A percentile compares a stretch with the other conserved stretches of the same genome.
Conservation (phyloP, 306 rosid species). For the Inga oerstediana region DNA sequence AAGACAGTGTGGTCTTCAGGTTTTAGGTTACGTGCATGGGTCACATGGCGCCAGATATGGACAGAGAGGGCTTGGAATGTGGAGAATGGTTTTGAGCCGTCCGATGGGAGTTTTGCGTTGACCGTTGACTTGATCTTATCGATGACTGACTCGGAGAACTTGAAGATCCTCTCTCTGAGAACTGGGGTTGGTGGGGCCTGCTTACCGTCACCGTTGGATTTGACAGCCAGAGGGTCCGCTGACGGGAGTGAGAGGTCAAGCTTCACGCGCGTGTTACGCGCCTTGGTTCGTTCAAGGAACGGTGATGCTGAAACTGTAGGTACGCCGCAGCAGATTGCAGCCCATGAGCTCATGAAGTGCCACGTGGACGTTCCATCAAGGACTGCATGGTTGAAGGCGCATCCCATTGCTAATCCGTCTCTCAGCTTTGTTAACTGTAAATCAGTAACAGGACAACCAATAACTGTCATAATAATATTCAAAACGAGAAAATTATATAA, state of each 20-base stretch:
- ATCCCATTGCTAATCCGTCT: conserved; percentile 89
- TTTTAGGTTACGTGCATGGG: conserved; percentile 69
- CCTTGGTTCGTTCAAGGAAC: conserved; percentile 72
- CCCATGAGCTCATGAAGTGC: conserved; percentile 97
- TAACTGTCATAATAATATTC: background rate
- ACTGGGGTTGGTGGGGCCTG: conserved; percentile 34
- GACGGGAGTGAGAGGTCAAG: conserved; percentile 72
- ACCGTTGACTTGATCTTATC: conserved; percentile 75
- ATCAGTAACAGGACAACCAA: background rate
- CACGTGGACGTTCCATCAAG: conserved; percentile 92
- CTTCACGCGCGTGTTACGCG: conserved; percentile 80
- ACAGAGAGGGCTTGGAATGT: conserved; percentile 85
- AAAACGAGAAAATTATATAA: background rate
- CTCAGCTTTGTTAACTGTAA: conserved; percentile 79
- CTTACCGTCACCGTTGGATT: conserved; percentile 44
- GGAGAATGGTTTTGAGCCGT: conserved; percentile 81
- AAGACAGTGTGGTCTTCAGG: conserved; percentile 90
- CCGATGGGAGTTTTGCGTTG: conserved; percentile 49
- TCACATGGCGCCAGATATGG: conserved; percentile 92
- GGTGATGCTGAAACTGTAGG: conserved; percentile 55
- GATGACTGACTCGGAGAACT: conserved; percentile 72
- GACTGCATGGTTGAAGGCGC: conserved; percentile 90
- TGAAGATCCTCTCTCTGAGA: conserved; percentile 71
- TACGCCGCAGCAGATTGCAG: conserved; percentile 67
- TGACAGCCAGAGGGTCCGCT: conserved; percentile 13